Base-by-base conservation (phyloP, 2,329 filamentous ascomycete genomes). In the Pezicula radicicola region DNA sequence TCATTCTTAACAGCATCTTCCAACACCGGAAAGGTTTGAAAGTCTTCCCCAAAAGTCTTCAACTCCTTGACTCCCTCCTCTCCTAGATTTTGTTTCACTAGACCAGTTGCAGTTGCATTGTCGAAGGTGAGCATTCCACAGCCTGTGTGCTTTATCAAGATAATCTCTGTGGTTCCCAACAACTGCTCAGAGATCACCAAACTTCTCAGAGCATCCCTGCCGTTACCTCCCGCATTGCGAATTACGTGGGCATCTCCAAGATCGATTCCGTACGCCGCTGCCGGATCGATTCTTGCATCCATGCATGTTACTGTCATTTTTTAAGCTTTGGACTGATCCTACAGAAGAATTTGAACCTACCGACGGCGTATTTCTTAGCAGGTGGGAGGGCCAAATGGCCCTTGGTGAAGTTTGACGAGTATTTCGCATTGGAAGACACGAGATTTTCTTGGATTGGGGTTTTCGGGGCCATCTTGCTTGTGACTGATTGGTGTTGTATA, bases 171-270 rank as follows among this genome's bases (percentile, higher is more conserved):
- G 0, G 89, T 94, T 8, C 85, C 88, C 0, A 94, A 78, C 7
- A 93, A 75, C 66, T 93, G 88, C 70, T 94, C 78, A 0, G 87
- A 91, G 63, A 94, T 90, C 55, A 93, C 69, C 51, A 94, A 79
- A 18, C 83, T 89, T 47, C 89, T 84, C 7, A 92, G 75, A 0
- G 85, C 87, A 51, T 93, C 89, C 36, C 75, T 71, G 1, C 81
- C 85, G 15, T 79, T 83, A 1, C 75, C 88, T 3, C 86, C 86
- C 9, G 85, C 87, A 58, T 91, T 92, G 53, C 88, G 83, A 54
- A 91, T 86, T 30, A 91, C 81, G 68, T 94, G 89, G 0, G 89
- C 89, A 57, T 91, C 87, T 39, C 89, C 89, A 16, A 89, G 78
- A 18, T 78, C 72, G 52, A 92, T 85, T 8, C 85, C 86, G 49